Evolutionary conservation across 805 yeast genomes (phyloP).

Genomic region (Henningerozyma blattae): DNA sequence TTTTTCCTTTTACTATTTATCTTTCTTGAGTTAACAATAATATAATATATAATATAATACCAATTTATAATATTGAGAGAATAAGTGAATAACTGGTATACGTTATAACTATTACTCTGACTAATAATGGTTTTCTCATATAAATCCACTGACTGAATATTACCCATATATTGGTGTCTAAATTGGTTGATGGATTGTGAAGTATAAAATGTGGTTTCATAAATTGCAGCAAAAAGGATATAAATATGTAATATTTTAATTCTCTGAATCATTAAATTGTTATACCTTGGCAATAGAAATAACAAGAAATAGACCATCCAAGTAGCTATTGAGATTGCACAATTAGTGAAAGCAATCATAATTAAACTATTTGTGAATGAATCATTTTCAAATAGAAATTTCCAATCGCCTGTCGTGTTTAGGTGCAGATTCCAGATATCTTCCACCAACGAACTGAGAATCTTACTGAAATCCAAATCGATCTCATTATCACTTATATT

Average conservation of each 20-base stretch:
- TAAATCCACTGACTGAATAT: constrained; percentile 40
- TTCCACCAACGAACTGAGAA: not conserved
- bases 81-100: constrained; percentile 8
- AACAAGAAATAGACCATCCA: constrained; percentile 62
- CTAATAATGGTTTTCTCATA: constrained; percentile 17
- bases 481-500: not conserved
- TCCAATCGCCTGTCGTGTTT: no score
- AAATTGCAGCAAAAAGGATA: constrained; percentile 42
- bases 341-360: constrained; percentile 37
- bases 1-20: no score
- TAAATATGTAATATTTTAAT: constrained; percentile 38
- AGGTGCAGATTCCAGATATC: no score
- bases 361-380: constrained; percentile 28
- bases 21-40: constrained; percentile 9
- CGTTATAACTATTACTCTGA: constrained; percentile 8
- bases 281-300: constrained; percentile 33
- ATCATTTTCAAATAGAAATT: not conserved
- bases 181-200: constrained; percentile 34
- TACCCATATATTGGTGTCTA: constrained; percentile 35
- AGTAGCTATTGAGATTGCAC: constrained; percentile 44
- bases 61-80: constrained; percentile 16
- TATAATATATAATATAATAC: constrained; percentile 18
- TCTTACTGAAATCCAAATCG: not conserved
- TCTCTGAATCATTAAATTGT: constrained; percentile 42
- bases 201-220: constrained; percentile 39